Conservation (phyloP, 2,329 filamentous ascomycete species). For the Rhynchosporium secalis region DNA sequence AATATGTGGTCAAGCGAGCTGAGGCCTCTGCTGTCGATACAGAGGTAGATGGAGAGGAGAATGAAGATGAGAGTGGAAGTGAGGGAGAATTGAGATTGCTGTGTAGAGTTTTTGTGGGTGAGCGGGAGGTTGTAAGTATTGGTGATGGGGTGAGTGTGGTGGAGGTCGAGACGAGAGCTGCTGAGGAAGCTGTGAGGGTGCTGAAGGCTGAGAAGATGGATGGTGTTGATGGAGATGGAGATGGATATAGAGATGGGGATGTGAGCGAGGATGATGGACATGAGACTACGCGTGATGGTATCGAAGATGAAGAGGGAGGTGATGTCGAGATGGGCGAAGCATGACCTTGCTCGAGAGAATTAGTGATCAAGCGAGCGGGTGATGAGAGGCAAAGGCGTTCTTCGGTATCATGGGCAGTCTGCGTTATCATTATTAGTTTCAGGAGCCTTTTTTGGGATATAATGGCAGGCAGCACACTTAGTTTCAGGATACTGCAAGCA, state of each 20-base stretch:
- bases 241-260: not conserved
- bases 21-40: not conserved
- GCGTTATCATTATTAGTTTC: not conserved
- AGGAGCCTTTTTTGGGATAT: not conserved
- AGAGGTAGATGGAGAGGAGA: not conserved
- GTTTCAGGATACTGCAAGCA: not conserved
- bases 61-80: conserved; percentile 3
- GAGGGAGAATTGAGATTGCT: conserved; percentile 34
- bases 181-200: conserved; percentile 50
- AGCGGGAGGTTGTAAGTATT: conserved; percentile 47
- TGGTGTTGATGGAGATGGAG: not conserved
- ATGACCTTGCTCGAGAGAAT: not conserved
- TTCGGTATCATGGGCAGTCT: not conserved
- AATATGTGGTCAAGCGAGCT: conserved; percentile 48
- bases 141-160: conserved; percentile 48
- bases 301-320: not conserved
- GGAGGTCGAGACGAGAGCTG: conserved; percentile 58
- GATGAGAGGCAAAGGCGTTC: not conserved
- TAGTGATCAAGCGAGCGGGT: not conserved
- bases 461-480: no score
- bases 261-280: not conserved
- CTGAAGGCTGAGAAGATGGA: conserved; percentile 27
- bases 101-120: conserved; percentile 54
- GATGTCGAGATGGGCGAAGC: conserved; percentile 12
- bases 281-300: not conserved